Percentiles rank a stretch among this genome's conserved stretches.
Conservation (phyloP, 2,329 filamentous ascomycete species). For the Cytospora mali region DNA sequence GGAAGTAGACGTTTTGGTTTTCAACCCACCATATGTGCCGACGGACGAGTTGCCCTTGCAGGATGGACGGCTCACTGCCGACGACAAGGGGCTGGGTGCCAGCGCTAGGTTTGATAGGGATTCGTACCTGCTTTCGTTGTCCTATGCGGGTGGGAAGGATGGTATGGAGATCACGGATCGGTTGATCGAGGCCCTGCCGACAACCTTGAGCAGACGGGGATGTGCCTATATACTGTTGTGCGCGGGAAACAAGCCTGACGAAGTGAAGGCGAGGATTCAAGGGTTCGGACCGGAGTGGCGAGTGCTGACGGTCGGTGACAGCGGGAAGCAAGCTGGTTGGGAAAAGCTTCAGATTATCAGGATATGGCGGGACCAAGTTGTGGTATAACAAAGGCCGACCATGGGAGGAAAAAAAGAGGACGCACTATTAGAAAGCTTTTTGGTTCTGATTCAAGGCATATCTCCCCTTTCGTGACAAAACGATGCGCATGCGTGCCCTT, state of each 20-base stretch:
- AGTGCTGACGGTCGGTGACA: conserved; percentile 76
- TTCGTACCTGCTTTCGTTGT: conserved; percentile 79
- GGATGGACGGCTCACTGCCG: conserved; percentile 36
- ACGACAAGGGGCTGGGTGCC: conserved; percentile 36
- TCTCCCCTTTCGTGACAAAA: conserved; percentile 2
- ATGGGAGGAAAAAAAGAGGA: conserved; percentile 14
- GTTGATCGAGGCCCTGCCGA: conserved; percentile 70
- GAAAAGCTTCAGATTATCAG: conserved; percentile 89
- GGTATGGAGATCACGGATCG: conserved; percentile 94
- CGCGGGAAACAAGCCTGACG: conserved; percentile 82
- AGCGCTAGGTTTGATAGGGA: conserved; percentile 69
- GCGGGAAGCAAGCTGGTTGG: conserved; percentile 89
- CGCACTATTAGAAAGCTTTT: conserved; percentile 24
- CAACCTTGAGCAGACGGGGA: conserved; percentile 65
- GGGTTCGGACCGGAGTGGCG: conserved; percentile 63
- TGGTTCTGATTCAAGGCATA: conserved; percentile 11
- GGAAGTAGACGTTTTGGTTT: conserved; percentile 80
- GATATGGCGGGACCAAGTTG: conserved; percentile 66
- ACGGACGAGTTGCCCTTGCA: conserved; percentile 71
- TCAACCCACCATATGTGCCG: conserved; percentile 97
- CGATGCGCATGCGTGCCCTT: conserved; percentile 7
- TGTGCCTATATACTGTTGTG: conserved; percentile 91
- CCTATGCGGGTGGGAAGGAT: conserved; percentile 85
- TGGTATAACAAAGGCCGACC: neutral
- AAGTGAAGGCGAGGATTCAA: conserved; percentile 66